phyloP scores from a whole-genome alignment of 129 eudicot genomes.

The Solidago caesia region DNA sequence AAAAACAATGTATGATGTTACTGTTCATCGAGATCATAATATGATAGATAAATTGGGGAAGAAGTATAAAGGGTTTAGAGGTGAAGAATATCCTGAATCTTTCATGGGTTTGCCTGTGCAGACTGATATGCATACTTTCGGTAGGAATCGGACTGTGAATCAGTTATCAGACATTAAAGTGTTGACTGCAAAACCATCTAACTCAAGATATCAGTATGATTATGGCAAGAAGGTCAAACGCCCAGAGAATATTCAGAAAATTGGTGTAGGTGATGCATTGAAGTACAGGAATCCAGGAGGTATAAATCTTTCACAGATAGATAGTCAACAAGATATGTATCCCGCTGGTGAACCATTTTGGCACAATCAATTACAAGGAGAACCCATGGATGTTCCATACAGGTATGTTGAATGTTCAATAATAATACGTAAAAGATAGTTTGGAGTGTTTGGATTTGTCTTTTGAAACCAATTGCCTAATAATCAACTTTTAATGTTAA shows the following conservation, averaged over 20 bases:
- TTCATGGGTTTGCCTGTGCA: slow-evolving; percentile 42
- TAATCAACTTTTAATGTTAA: neutral
- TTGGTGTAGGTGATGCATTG: slow-evolving; percentile 46
- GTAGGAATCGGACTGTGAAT: slow-evolving; percentile 60
- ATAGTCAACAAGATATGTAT: slow-evolving; percentile 39
- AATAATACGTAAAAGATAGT: too few species aligned
- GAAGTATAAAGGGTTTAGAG: slow-evolving; percentile 45
- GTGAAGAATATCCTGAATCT: slow-evolving; percentile 46
- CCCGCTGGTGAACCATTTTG: slow-evolving; percentile 45
- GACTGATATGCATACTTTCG: slow-evolving; percentile 44
- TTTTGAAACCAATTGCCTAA: neutral
- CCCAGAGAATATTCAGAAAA: slow-evolving; percentile 42
- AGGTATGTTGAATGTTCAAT: slow-evolving; percentile 30
- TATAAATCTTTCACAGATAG: slow-evolving; percentile 41
- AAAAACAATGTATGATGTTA: slow-evolving; percentile 56
- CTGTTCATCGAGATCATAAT: slow-evolving; percentile 50
- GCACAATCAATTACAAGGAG: slow-evolving; percentile 47
- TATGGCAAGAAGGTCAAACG: slow-evolving; percentile 52
- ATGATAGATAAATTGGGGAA: slow-evolving; percentile 41
- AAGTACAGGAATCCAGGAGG: slow-evolving; percentile 41
- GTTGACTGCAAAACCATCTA: slow-evolving; percentile 76
- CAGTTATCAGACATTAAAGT: slow-evolving; percentile 79
- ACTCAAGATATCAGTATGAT: slow-evolving; percentile 44
- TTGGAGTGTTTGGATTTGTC: slow-evolving; percentile 9
- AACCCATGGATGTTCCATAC: slow-evolving; percentile 35